These are phyloP conservation scores for Paracorniculantispora psalliotae DNA, from an alignment of 2,329 filamentous ascomycete species.

Conservation along the genomic window DNA sequence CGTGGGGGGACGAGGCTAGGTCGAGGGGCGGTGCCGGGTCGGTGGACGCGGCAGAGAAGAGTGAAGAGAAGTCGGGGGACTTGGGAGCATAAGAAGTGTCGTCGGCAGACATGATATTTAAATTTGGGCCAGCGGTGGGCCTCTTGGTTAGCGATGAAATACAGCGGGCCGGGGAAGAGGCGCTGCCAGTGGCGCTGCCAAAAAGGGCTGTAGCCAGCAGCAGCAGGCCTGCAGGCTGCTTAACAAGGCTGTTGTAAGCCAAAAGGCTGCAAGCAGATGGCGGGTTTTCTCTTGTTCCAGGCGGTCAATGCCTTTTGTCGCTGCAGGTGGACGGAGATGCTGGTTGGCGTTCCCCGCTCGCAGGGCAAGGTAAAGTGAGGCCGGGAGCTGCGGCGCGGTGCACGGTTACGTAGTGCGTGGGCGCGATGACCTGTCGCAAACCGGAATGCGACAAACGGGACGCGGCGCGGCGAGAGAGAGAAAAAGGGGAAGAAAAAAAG, in stretches of 20 bases:
- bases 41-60: conserved; percentile 40
- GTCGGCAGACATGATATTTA: conserved; percentile 41
- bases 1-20: conserved; percentile 16
- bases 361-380: background rate
- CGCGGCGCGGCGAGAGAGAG: too few species aligned
- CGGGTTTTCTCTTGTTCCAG: background rate
- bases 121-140: conserved; percentile 5
- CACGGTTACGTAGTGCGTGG: background rate
- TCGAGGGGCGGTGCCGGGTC: conserved; percentile 30
- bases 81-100: conserved; percentile 51
- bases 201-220: background rate
- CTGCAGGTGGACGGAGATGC: background rate
- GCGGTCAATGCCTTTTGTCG: background rate
- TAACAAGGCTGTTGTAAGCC: background rate
- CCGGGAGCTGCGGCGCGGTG: background rate
- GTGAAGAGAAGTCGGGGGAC: conserved; percentile 55
- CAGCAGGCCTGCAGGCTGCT: background rate
- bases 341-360: background rate
- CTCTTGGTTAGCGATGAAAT: background rate
- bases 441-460: conserved; percentile 1
- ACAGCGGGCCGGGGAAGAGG: background rate
- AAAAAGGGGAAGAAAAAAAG: too few species aligned
- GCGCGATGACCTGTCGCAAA: background rate
- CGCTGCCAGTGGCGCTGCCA: background rate
- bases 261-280: background rate